These are phyloP conservation scores for Trametes cinnabarina DNA, from an alignment of 768 basidiomycete genomes.

Conservation along the genomic window DNA sequence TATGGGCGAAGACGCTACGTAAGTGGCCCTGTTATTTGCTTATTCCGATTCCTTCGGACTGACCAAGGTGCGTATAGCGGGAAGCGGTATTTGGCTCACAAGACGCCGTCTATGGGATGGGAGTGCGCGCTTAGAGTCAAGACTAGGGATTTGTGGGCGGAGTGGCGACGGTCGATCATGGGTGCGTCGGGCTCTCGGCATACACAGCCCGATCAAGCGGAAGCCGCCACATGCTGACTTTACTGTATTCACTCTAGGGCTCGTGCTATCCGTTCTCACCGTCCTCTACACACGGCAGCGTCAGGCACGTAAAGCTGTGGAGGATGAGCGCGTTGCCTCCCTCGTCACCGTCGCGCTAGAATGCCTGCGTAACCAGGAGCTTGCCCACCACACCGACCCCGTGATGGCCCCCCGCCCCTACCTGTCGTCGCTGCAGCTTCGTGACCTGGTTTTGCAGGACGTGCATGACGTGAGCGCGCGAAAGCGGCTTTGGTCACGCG, in stretches of 20 bases:
- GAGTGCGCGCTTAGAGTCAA: conserved; percentile 66
- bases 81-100: conserved; percentile 72
- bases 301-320: conserved; percentile 51
- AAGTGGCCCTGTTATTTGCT: conserved; percentile 31
- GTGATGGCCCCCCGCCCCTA: conserved; percentile 70
- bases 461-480: conserved; percentile 71
- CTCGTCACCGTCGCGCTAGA: conserved; percentile 80
- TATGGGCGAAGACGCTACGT: conserved; percentile 63
- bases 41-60: not conserved
- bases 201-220: conserved; percentile 1
- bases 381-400: conserved; percentile 80
- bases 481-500: conserved; percentile 73
- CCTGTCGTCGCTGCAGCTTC: conserved; percentile 82
- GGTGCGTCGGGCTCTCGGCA: conserved; percentile 42
- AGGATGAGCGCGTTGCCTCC: conserved; percentile 64
- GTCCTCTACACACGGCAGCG: conserved; percentile 34
- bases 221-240: conserved; percentile 1
- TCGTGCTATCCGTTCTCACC: conserved; percentile 20
- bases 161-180: conserved; percentile 63
- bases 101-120: conserved; percentile 63
- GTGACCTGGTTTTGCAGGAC: conserved; percentile 80
- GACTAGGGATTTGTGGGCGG: conserved; percentile 60
- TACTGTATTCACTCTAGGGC: conserved; percentile 19
- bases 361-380: conserved; percentile 77
- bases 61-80: conserved; percentile 43